These are phyloP conservation scores for Suillus spraguei DNA, from an alignment of 768 basidiomycete genomes.

Conservation along the genomic window DNA sequence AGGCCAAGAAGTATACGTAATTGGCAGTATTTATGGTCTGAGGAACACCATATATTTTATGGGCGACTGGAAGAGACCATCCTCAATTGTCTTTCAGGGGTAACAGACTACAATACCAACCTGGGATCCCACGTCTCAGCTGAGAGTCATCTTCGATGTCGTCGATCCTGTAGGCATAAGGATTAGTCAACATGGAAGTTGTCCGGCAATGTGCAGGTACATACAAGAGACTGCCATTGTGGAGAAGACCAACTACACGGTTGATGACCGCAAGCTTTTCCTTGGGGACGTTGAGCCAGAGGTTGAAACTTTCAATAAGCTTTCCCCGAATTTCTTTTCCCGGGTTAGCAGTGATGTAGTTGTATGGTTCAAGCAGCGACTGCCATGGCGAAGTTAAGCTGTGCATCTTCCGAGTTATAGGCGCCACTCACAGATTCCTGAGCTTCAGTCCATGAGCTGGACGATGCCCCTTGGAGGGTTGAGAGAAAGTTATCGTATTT, in stretches of 20 bases:
- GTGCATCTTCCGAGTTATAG: neutral
- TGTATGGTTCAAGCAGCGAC: conserved; percentile 84
- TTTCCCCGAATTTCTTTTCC: conserved; percentile 91
- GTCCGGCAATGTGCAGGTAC: conserved; percentile 20
- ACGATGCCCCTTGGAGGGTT: conserved; percentile 32
- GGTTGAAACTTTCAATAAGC: conserved; percentile 89
- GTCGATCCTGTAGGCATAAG: conserved; percentile 65
- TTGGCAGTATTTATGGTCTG: conserved; percentile 98
- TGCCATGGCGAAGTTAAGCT: conserved; percentile 15
- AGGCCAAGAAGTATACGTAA: conserved; percentile 95
- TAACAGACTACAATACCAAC: conserved; percentile 37
- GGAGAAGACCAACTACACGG: conserved; percentile 85
- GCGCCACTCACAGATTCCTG: conserved; percentile 28
- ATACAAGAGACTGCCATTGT: conserved; percentile 91
- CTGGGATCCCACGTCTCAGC: conserved; percentile 82
- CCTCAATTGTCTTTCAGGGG: conserved; percentile 2
- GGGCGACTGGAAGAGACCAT: conserved; percentile 60
- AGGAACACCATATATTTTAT: conserved; percentile 95
- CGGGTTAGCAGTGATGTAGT: conserved; percentile 79
- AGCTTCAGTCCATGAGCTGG: conserved; percentile 19
- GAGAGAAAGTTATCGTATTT: conserved; percentile 46
- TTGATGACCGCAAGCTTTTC: conserved; percentile 74
- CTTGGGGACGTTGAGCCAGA: conserved; percentile 84
- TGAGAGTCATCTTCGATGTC: conserved; percentile 96
- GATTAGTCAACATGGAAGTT: conserved; percentile 2